Percentiles rank a stretch among this genome's conserved stretches.
Conservation (phyloP, 1,139 yeast genomes). For the Magnusiomyces fungicola region DNA sequence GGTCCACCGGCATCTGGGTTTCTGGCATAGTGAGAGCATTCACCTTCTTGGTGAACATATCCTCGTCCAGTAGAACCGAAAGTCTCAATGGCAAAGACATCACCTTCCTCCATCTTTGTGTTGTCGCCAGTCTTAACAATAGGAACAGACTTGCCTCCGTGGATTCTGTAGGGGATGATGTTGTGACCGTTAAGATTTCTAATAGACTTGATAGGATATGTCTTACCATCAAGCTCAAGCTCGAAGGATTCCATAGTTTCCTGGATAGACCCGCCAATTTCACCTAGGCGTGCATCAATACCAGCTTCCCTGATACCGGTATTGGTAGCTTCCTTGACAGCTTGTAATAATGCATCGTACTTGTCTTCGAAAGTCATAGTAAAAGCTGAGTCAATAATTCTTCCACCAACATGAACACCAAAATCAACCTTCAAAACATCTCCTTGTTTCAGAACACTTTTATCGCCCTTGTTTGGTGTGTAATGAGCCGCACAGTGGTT, state of each 20-base stretch:
- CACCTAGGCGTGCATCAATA: slow-evolving; percentile 89
- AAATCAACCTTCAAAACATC: slow-evolving; percentile 97
- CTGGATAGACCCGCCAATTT: slow-evolving; percentile 91
- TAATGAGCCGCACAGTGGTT: slow-evolving; percentile 97
- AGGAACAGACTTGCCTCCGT: slow-evolving; percentile 94
- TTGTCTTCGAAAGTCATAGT: slow-evolving; percentile 75
- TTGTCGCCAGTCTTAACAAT: slow-evolving; percentile 87
- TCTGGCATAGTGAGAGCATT: slow-evolving; percentile 86
- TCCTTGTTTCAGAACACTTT: slow-evolving; percentile 64
- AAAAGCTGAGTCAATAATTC: slow-evolving; percentile 90
- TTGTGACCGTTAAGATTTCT: slow-evolving; percentile 92
- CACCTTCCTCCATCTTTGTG: slow-evolving; percentile 99
- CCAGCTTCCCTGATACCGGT: slow-evolving; percentile 93
- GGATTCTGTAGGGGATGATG: slow-evolving; percentile 75
- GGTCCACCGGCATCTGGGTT: slow-evolving; percentile 48
- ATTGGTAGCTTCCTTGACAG: slow-evolving; percentile 88
- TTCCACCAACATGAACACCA: slow-evolving; percentile 97
- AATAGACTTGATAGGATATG: slow-evolving; percentile 79
- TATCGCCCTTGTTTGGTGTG: slow-evolving; percentile 95
- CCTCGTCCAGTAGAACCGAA: slow-evolving; percentile 97
- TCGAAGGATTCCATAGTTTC: slow-evolving; percentile 98
- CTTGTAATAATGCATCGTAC: slow-evolving; percentile 70
- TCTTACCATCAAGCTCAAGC: slow-evolving; percentile 80
- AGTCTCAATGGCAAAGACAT: slow-evolving; percentile 95
- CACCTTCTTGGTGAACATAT: slow-evolving; percentile 78